Percentiles rank a stretch among this genome's conserved stretches.
Conservation (phyloP, 495 filamentous ascomycete genomes). For the Neurospora pannonica region DNA sequence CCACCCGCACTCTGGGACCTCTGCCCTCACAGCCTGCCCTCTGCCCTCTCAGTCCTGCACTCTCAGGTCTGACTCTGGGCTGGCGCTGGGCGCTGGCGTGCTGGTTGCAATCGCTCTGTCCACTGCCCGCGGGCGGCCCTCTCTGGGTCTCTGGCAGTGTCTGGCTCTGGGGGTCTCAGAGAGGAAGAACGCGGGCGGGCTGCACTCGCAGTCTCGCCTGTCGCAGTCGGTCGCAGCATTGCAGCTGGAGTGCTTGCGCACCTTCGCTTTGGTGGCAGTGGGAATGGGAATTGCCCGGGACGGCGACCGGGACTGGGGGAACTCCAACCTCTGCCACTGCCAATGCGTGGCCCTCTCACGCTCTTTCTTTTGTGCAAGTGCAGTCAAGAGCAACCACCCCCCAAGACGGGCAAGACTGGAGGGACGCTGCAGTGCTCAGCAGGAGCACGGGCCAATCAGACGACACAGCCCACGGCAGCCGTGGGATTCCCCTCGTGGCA, state of each 20-base stretch:
- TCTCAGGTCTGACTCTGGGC: not conserved
- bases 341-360: not conserved
- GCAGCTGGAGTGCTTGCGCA: not conserved
- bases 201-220: not conserved
- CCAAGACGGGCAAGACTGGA: not conserved
- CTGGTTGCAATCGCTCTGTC: not conserved
- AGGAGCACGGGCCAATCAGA: not conserved
- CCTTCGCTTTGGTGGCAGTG: not conserved
- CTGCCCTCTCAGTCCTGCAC: not conserved
- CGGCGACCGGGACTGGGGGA: not conserved
- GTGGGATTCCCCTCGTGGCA: not conserved
- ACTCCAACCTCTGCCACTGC: not conserved
- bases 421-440: not conserved
- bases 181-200: not conserved
- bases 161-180: not conserved
- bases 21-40: not conserved
- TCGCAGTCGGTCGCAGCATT: not conserved
- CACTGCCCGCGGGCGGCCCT: not conserved
- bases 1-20: not conserved
- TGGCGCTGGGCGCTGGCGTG: not conserved
- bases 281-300: not conserved
- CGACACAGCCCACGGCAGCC: not conserved
- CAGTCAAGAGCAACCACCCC: not conserved
- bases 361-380: not conserved
- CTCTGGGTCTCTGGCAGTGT: not conserved